Evolutionary conservation across 202 grass and related monocot species (phyloP).

Genomic region (Cymbopogon flexuosus): DNA sequence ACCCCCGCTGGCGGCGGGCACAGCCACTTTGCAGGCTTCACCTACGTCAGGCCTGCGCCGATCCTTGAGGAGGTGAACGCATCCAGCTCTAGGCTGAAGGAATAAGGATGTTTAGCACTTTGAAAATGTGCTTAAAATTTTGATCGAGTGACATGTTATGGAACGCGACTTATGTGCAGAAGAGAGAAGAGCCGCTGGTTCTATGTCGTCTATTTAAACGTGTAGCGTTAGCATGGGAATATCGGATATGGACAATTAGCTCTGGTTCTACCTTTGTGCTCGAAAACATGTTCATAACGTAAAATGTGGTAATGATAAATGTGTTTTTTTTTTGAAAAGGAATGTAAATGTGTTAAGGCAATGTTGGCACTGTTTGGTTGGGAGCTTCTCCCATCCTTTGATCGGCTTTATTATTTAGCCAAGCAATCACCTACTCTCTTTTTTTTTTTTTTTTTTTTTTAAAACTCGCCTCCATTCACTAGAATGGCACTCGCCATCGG

Average conservation of each 20-base stretch:
- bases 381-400: too few relatives aligned
- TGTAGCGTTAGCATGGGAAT: neutral
- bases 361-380: too few relatives aligned
- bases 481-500: too few relatives aligned
- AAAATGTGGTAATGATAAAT: too few relatives aligned
- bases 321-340: too few relatives aligned
- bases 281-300: neutral
- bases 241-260: neutral
- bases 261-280: neutral
- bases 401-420: too few relatives aligned
- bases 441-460: too few relatives aligned
- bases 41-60: conserved; percentile 54
- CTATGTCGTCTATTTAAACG: neutral
- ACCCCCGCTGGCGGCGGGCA: conserved; percentile 45
- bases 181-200: neutral
- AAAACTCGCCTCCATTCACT: too few relatives aligned
- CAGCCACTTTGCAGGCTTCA: conserved; percentile 55
- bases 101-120: neutral
- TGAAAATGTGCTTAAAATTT: conserved; percentile 9
- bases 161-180: neutral
- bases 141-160: conserved; percentile 12
- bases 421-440: too few relatives aligned
- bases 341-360: too few relatives aligned
- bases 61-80: conserved; percentile 49
- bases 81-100: conserved; percentile 33